Percentiles rank a stretch among this genome's conserved stretches.
phyloP scores from a whole-genome alignment of 2,329 filamentous ascomycete species.

The Fusarium incarnatum region DNA sequence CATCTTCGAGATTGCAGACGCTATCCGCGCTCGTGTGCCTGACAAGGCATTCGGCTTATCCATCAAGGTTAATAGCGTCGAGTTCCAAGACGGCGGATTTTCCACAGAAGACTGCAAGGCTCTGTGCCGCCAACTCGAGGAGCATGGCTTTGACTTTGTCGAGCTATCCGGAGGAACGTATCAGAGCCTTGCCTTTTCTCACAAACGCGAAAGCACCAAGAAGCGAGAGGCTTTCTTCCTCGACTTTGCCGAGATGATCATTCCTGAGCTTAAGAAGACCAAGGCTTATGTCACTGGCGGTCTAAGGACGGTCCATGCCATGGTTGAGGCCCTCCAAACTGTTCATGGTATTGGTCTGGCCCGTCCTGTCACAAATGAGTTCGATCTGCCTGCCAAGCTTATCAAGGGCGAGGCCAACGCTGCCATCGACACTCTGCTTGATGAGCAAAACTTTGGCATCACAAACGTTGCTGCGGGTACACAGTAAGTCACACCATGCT shows the following conservation, averaged over 20 bases:
- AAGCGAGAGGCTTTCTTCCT: slow-evolving; percentile 71
- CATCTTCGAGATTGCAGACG: slow-evolving; percentile 57
- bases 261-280: slow-evolving; percentile 59
- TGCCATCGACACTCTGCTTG: slow-evolving; percentile 60
- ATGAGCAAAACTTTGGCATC: slow-evolving; percentile 63
- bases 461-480: slow-evolving; percentile 48
- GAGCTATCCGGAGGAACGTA: slow-evolving; percentile 72
- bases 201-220: slow-evolving; percentile 65
- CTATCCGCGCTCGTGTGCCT: slow-evolving; percentile 49
- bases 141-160: slow-evolving; percentile 65
- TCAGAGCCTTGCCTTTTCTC: slow-evolving; percentile 62
- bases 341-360: slow-evolving; percentile 71
- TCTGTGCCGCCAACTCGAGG: slow-evolving; percentile 61
- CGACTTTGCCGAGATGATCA: slow-evolving; percentile 67
- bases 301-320: slow-evolving; percentile 64
- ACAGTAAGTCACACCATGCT: slow-evolving; percentile 44
- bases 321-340: slow-evolving; percentile 67
- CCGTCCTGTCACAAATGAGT: slow-evolving; percentile 46
- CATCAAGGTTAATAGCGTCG: slow-evolving; percentile 69
- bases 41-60: slow-evolving; percentile 56
- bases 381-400: slow-evolving; percentile 46
- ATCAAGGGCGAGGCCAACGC: slow-evolving; percentile 52
- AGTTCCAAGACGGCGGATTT: slow-evolving; percentile 67
- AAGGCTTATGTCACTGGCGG: slow-evolving; percentile 70
- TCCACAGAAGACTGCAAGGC: slow-evolving; percentile 62